Conservation (phyloP, 768 basidiomycete species). For the Fomitopsis serialis region DNA sequence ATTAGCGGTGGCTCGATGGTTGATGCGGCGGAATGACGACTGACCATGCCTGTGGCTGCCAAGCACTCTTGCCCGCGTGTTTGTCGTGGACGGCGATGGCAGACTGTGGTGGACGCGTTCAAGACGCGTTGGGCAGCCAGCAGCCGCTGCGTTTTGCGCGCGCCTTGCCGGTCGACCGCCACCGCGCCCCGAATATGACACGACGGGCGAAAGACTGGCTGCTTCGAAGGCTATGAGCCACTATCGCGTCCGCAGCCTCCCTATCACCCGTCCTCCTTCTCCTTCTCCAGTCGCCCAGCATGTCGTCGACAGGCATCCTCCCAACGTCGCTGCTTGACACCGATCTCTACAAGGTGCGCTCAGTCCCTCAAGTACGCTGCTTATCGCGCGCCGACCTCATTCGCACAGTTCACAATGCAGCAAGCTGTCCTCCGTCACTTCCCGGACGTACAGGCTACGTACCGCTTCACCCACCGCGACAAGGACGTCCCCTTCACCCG, state of each 20-base stretch:
- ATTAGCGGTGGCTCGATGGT: too few species aligned
- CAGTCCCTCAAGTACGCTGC: neutral
- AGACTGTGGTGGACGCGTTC: neutral
- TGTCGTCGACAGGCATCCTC: conserved; percentile 8
- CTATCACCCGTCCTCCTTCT: conserved; percentile 4
- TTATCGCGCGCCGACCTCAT: neutral
- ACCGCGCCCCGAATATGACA: too few species aligned
- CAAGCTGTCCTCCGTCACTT: conserved; percentile 81
- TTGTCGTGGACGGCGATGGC: too few species aligned
- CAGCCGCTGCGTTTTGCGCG: neutral
- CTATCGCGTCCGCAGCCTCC: too few species aligned
- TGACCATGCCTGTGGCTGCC: too few species aligned
- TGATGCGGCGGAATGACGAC: too few species aligned
- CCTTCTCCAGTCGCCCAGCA: neutral
- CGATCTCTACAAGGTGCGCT: conserved; percentile 83
- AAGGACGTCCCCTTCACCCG: conserved; percentile 59
- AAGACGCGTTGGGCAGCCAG: neutral
- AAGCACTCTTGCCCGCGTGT: too few species aligned
- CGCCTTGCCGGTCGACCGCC: neutral
- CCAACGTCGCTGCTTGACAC: conserved; percentile 77
- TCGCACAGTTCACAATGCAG: conserved; percentile 84
- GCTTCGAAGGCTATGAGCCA: too few species aligned
- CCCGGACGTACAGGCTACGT: conserved; percentile 61
- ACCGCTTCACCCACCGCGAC: conserved; percentile 80
- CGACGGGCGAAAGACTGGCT: too few species aligned